A percentile compares a stretch with the other conserved stretches of the same genome.
phyloP scores from a whole-genome alignment of 768 basidiomycete species.

The Tulasnella sp. region DNA sequence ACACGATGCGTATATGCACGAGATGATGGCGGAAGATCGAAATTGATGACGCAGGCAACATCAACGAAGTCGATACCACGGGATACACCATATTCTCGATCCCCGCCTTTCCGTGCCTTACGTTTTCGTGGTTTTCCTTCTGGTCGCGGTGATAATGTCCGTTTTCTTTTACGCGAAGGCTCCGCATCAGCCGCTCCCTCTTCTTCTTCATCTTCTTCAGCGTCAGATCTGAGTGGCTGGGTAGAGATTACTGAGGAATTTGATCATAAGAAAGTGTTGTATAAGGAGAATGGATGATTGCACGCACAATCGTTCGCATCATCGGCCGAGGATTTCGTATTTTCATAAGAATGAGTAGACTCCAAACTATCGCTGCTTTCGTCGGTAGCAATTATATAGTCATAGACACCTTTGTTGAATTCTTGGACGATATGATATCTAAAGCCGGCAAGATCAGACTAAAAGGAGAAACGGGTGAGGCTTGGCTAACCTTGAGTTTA shows the following conservation, averaged over 20 bases:
- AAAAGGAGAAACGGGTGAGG: background rate
- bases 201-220: constrained; percentile 23
- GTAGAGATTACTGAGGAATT: too few relatives aligned
- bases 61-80: constrained; percentile 95
- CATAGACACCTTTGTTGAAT: constrained; percentile 96
- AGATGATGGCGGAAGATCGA: constrained; percentile 83
- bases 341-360: background rate
- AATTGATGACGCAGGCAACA: constrained; percentile 95
- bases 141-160: background rate
- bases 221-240: too few relatives aligned
- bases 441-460: background rate
- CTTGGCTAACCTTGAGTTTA: constrained; percentile 64
- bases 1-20: constrained; percentile 90
- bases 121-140: constrained; percentile 37
- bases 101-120: constrained; percentile 28
- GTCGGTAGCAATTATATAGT: constrained; percentile 97
- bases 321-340: background rate
- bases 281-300: too few relatives aligned
- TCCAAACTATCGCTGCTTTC: constrained; percentile 38
- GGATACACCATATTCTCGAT: constrained; percentile 84
- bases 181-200: constrained; percentile 29
- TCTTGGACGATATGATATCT: constrained; percentile 97
- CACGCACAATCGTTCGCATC: background rate
- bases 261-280: background rate
- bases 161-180: background rate